Evolutionary conservation across 495 filamentous ascomycete genomes (phyloP).

Genomic region (Cairneyella variabilis): DNA sequence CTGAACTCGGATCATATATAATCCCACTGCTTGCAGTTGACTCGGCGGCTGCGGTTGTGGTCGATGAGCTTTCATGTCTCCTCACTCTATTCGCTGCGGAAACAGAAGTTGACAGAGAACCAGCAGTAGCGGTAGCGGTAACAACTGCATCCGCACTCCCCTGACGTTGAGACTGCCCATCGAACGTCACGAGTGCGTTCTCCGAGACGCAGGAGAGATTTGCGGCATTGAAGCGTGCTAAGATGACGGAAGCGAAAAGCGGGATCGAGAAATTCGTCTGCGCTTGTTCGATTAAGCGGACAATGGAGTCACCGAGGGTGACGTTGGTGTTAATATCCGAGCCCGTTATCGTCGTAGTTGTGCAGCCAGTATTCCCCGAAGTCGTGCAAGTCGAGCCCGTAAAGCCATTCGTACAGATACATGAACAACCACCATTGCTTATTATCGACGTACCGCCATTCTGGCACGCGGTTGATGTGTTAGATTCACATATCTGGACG

Average conservation of each 20-base stretch:
- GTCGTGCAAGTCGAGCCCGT: slow-evolving; percentile 71
- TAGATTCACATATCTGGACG: slow-evolving; percentile 44
- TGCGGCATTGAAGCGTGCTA: slow-evolving; percentile 70
- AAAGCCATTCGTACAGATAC: slow-evolving; percentile 83
- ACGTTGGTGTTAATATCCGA: slow-evolving; percentile 35
- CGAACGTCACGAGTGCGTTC: slow-evolving; percentile 83
- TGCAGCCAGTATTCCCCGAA: slow-evolving; percentile 61
- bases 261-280: slow-evolving; percentile 70
- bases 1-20: slow-evolving; percentile 27
- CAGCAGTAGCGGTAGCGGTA: slow-evolving; percentile 10
- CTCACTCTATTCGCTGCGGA: background rate
- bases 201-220: slow-evolving; percentile 74
- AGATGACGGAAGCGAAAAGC: slow-evolving; percentile 59
- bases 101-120: slow-evolving; percentile 1
- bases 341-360: slow-evolving; percentile 52
- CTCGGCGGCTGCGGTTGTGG: slow-evolving; percentile 20
- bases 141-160: slow-evolving; percentile 25
- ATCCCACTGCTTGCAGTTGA: slow-evolving; percentile 19
- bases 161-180: slow-evolving; percentile 42
- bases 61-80: background rate
- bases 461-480: slow-evolving; percentile 47
- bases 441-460: slow-evolving; percentile 80
- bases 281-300: slow-evolving; percentile 62
- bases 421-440: slow-evolving; percentile 65
- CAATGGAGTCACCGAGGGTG: slow-evolving; percentile 76